Conservation (phyloP, 2,329 filamentous ascomycete species). For the Graphilbum ipis-grandicollis region DNA sequence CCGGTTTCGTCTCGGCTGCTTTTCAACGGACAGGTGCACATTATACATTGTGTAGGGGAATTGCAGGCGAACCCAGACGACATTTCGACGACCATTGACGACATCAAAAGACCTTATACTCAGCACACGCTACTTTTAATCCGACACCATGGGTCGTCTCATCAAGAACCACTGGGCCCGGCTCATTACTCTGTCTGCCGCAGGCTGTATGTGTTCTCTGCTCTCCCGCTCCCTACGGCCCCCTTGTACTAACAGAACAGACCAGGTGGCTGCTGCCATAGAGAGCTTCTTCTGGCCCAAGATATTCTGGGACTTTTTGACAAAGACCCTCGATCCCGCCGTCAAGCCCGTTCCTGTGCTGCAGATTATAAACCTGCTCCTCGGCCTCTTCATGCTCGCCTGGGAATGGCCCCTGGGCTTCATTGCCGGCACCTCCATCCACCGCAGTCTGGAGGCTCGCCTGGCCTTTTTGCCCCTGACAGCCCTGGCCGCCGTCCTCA, state of each 20-base stretch:
- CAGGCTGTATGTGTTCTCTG: slow-evolving; percentile 40
- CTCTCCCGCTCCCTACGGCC: background rate
- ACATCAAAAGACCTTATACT: slow-evolving; percentile 3
- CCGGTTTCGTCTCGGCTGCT: background rate
- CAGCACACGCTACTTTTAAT: background rate
- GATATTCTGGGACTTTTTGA: slow-evolving; percentile 94
- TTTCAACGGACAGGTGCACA: too few relatives aligned
- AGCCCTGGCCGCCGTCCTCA: slow-evolving; percentile 53
- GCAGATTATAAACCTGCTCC: slow-evolving; percentile 75
- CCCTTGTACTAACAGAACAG: slow-evolving; percentile 23
- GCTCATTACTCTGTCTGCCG: slow-evolving; percentile 77
- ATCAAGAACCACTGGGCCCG: slow-evolving; percentile 99
- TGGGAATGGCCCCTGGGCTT: slow-evolving; percentile 82
- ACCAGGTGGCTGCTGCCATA: slow-evolving; percentile 71
- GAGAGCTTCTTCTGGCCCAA: slow-evolving; percentile 97
- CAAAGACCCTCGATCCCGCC: slow-evolving; percentile 70
- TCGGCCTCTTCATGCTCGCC: slow-evolving; percentile 61
- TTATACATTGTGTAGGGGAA: too few relatives aligned
- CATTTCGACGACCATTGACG: slow-evolving; percentile 1
- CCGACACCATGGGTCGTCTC: slow-evolving; percentile 67
- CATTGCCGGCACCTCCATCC: slow-evolving; percentile 59
- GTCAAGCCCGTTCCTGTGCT: slow-evolving; percentile 79
- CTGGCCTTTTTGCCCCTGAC: slow-evolving; percentile 69
- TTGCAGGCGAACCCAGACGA: background rate
- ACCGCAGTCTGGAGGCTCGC: slow-evolving; percentile 75